Evolutionary conservation across 2,329 filamentous ascomycete species (phyloP), one percentile per base, ranked within the genome.

Genomic region (Colletotrichum agaves): DNA sequence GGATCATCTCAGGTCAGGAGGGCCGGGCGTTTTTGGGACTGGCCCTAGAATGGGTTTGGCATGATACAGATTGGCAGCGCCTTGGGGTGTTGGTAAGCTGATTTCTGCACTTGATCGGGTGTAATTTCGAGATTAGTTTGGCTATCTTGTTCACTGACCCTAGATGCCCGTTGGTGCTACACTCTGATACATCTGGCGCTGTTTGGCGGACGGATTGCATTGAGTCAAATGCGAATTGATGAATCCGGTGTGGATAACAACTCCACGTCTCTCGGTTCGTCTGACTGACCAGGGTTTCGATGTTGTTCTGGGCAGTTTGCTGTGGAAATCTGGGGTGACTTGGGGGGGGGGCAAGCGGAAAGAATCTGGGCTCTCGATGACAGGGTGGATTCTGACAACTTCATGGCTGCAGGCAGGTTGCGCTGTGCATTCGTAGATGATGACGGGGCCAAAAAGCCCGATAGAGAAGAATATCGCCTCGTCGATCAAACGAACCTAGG

Each of bases 321-420:
- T 44, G 33, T 19, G 13, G 33, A 63, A 57, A 57, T 52, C 63
- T n/a, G 59, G 50, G 63, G 49, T 47, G 49, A 61, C 63, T 49
- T n/a, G n/a, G n/a, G n/a, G n/a, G n/a, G 33, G 57, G 63, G 52
- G 31, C 23, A 39, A 52, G 60, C 43, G 58, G 59, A 39, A 63
- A 19, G 37, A 43, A 33, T 49, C 52, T 67, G 63, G 60, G 44
- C 37, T 21, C n/a, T 33, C 56, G 35, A 53, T 43, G 55, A 27
- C 31, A 39, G 31, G 11, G 23, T 46, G 41, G 41, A 12, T 12
- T 33, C 41, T 11, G n/a, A 35, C 19, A 41, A 47, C n/a, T 41
- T 41, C 31, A 7, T 43, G 35, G 35, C 13, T 44, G 27, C 47
- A 50, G 31, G 5, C 21, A 27, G 27, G 1, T 27, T 27, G 23